Evolutionary conservation across 1,284 basidiomycete genomes (phyloP).

Genomic region (Microbotryum saponariae): DNA sequence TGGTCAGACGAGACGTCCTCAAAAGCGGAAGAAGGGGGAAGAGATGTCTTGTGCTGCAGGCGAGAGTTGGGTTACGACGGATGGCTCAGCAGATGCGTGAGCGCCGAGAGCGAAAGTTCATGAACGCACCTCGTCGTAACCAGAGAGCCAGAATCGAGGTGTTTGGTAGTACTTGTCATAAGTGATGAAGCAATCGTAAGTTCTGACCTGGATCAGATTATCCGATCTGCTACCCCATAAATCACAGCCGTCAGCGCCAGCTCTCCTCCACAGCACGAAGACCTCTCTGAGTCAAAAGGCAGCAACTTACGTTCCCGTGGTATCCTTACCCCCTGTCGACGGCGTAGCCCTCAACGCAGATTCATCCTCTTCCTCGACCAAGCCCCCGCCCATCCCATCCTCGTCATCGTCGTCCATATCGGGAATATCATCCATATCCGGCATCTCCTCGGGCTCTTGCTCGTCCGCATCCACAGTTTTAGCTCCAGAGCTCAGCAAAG

Average conservation of each 20-base stretch:
- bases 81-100: slow-evolving; percentile 9
- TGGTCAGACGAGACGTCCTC: slow-evolving; percentile 97
- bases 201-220: slow-evolving; percentile 88
- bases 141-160: slow-evolving; percentile 86
- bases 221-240: slow-evolving; percentile 39
- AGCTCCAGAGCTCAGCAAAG: background rate
- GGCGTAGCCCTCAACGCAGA: slow-evolving; percentile 52
- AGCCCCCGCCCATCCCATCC: slow-evolving; percentile 45
- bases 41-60: slow-evolving; percentile 67
- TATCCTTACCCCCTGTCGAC: background rate
- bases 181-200: slow-evolving; percentile 98
- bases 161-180: slow-evolving; percentile 99
- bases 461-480: background rate
- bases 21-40: slow-evolving; percentile 85
- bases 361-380: slow-evolving; percentile 67
- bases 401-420: slow-evolving; percentile 76
- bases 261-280: too few species aligned
- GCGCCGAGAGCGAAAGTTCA: slow-evolving; percentile 38
- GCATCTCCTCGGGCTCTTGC: slow-evolving; percentile 39
- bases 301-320: background rate
- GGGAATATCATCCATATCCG: slow-evolving; percentile 80
- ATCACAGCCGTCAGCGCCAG: too few species aligned
- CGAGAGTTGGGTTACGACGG: slow-evolving; percentile 2
- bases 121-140: slow-evolving; percentile 75
- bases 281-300: too few species aligned